Evolutionary conservation across 176 grass and related monocot genomes (phyloP).

Genomic region (Aegilops tauschii): DNA sequence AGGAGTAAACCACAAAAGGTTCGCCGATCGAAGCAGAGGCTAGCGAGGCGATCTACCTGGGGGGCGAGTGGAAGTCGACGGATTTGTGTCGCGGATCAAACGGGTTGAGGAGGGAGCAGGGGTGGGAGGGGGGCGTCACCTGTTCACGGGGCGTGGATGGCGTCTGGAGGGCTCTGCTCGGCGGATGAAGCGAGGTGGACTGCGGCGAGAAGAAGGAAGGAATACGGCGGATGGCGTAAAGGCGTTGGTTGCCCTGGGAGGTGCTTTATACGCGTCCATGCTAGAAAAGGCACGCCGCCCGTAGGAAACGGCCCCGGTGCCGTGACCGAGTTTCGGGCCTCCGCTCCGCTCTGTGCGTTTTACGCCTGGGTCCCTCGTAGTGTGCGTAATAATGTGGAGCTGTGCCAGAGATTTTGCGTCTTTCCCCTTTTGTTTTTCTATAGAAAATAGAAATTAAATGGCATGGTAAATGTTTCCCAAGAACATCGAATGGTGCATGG

Average conservation of each 20-base stretch:
- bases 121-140: not conserved
- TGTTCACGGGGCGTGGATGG: not conserved
- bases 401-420: not conserved
- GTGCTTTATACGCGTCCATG: slow-evolving; percentile 26
- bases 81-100: not conserved
- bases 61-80: not conserved
- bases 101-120: not conserved
- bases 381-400: not conserved
- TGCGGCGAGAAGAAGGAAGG: slow-evolving; percentile 15
- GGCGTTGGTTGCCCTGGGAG: not conserved
- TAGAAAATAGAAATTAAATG: not conserved
- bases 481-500: not conserved
- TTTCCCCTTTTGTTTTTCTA: not conserved
- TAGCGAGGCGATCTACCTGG: not conserved
- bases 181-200: not conserved
- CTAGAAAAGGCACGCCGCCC: not conserved
- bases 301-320: slow-evolving; percentile 13
- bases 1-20: not conserved
- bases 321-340: not conserved
- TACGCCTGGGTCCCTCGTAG: not conserved
- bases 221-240: slow-evolving; percentile 31
- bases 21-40: not conserved
- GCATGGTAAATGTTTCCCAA: not conserved
- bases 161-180: not conserved
- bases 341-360: not conserved